phyloP scores from a whole-genome alignment of 2,329 filamentous ascomycete genomes.

The Fusarium euwallaceae region DNA sequence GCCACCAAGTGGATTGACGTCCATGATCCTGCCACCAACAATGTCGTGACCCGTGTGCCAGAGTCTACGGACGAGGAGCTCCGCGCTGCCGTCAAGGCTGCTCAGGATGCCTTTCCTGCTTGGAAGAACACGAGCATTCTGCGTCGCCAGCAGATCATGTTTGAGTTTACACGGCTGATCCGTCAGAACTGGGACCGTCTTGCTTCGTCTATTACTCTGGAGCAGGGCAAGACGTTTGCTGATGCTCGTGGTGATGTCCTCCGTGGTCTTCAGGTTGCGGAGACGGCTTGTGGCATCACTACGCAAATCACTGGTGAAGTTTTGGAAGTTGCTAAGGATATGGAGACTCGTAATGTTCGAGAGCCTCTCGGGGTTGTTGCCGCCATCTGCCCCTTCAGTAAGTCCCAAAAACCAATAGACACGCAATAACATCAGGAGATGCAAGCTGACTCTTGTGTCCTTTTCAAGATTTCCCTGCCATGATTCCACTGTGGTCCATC shows the following conservation, averaged over 20 bases:
- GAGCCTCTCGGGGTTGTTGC: slow-evolving; percentile 80
- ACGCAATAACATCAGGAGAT: background rate
- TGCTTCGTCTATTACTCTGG: slow-evolving; percentile 79
- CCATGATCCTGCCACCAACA: slow-evolving; percentile 83
- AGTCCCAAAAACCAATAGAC: slow-evolving; percentile 42
- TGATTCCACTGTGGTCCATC: slow-evolving; percentile 87
- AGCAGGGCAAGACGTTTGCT: slow-evolving; percentile 82
- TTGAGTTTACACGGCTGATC: slow-evolving; percentile 79
- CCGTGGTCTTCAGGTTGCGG: slow-evolving; percentile 79
- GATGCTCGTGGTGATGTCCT: slow-evolving; percentile 81
- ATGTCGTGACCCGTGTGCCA: slow-evolving; percentile 81
- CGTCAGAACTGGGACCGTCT: slow-evolving; percentile 80
- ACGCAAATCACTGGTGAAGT: slow-evolving; percentile 80
- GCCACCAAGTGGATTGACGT: slow-evolving; percentile 80
- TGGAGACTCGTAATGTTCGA: slow-evolving; percentile 80
- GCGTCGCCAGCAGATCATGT: slow-evolving; percentile 79
- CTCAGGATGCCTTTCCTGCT: slow-evolving; percentile 75
- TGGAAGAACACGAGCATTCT: slow-evolving; percentile 77
- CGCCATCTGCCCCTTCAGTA: slow-evolving; percentile 82
- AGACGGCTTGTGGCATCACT: slow-evolving; percentile 79
- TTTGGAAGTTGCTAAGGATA: slow-evolving; percentile 82
- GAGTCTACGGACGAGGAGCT: slow-evolving; percentile 75
- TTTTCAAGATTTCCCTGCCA: slow-evolving; percentile 78
- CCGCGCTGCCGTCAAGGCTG: slow-evolving; percentile 75
- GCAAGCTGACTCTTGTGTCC: background rate